Percentiles rank a stretch among this genome's conserved stretches.
Evolutionary conservation across 345 rosid genomes (phyloP).

Genomic region (Clarkia xantiana): DNA sequence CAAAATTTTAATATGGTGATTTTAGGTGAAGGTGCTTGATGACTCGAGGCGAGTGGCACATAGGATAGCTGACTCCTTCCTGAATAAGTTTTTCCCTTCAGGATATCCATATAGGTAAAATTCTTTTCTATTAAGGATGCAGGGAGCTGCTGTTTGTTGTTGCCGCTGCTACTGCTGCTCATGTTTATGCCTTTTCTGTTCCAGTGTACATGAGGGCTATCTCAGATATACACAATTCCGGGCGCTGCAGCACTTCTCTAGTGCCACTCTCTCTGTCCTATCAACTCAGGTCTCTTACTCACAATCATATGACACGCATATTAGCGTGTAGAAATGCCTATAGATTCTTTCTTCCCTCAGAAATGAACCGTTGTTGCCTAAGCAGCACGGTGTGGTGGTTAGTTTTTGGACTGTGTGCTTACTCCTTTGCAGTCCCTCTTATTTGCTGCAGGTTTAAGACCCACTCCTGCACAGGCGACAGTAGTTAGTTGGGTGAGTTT

Average conservation of each 20-base stretch:
- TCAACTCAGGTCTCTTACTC: conserved; percentile 70
- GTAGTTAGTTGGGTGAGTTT: conserved; percentile 86
- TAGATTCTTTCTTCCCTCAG: not conserved
- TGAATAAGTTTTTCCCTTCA: conserved; percentile 73
- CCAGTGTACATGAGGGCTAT: conserved; percentile 89
- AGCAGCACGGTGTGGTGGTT: not conserved
- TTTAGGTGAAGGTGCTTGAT: conserved; percentile 53
- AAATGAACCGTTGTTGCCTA: not conserved
- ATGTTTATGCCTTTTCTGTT: conserved; percentile 1
- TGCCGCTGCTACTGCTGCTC: not conserved
- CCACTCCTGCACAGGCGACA: conserved; percentile 92
- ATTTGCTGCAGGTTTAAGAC: conserved; percentile 96
- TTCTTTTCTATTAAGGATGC: not conserved
- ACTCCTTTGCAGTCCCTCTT: conserved; percentile 74
- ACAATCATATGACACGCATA: not conserved
- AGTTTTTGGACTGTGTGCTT: conserved; percentile 20
- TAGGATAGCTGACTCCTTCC: conserved; percentile 57
- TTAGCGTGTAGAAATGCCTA: not conserved
- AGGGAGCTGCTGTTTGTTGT: not conserved
- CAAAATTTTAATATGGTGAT: not conserved
- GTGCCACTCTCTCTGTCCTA: conserved; percentile 75
- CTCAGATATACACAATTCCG: conserved; percentile 81
- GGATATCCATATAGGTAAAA: conserved; percentile 84
- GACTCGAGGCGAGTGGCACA: conserved; percentile 52
- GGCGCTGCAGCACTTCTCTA: conserved; percentile 72